These are phyloP conservation scores for Collybia mongolica DNA, from an alignment of 768 basidiomycete species.

Conservation along the genomic window DNA sequence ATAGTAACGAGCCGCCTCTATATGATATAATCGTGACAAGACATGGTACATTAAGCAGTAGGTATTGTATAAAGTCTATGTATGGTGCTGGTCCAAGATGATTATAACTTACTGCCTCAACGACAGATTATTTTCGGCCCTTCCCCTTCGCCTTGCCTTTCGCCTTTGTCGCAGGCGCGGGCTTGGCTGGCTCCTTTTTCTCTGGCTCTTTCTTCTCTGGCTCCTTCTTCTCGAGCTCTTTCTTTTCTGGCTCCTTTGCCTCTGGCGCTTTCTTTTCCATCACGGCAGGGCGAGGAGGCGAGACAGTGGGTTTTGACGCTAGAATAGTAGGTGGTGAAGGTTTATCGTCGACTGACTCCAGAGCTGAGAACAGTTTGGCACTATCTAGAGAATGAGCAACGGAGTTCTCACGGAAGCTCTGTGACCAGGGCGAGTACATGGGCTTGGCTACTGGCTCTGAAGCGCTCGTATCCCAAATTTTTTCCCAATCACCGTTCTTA, in stretches of 20 bases:
- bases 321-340: constrained; percentile 2
- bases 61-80: no score
- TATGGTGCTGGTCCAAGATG: no score
- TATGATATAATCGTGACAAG: no score
- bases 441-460: constrained; percentile 2
- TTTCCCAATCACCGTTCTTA: constrained; percentile 16
- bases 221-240: background rate
- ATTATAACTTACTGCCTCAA: no score
- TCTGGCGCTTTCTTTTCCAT: background rate
- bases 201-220: background rate
- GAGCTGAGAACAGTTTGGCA: constrained; percentile 15
- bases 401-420: constrained; percentile 4
- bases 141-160: constrained; percentile 21
- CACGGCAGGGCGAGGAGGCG: background rate
- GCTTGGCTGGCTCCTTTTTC: constrained; percentile 15
- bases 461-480: constrained; percentile 1
- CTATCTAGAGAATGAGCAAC: constrained; percentile 13
- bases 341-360: constrained; percentile 9
- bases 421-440: constrained; percentile 2
- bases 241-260: background rate
- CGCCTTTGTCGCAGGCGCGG: constrained; percentile 10
- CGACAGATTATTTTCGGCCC: constrained; percentile 11
- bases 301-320: background rate
- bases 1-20: no score
- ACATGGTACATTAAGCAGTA: no score